Conservation (phyloP, 495 filamentous ascomycete species). For the Aspergillus olivimuriae region DNA sequence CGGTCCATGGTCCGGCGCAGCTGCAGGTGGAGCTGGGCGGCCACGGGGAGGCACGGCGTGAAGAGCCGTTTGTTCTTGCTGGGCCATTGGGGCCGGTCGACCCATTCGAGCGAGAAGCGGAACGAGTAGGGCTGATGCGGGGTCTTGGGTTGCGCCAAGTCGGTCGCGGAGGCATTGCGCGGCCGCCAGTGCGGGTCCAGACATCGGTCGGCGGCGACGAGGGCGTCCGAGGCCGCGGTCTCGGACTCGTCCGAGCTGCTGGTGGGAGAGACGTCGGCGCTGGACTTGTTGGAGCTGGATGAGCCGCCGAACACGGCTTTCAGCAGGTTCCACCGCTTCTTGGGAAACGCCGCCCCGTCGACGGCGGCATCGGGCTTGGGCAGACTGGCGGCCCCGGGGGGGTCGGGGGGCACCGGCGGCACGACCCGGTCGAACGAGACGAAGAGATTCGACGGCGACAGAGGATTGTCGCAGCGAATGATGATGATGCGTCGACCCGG, state of each 20-base stretch:
- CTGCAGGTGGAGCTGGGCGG: constrained; percentile 48
- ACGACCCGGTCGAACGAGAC: constrained; percentile 61
- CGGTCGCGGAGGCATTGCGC: constrained; percentile 16
- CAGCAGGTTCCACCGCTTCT: constrained; percentile 64
- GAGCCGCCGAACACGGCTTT: constrained; percentile 55
- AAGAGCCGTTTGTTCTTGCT: constrained; percentile 56
- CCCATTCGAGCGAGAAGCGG: constrained; percentile 75
- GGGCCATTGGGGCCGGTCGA: constrained; percentile 48
- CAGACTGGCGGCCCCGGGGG: constrained; percentile 31
- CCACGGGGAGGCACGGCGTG: constrained; percentile 69
- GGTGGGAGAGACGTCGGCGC: constrained; percentile 22
- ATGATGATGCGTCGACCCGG: constrained; percentile 90
- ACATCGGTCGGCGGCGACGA: constrained; percentile 20
- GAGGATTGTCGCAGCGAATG: constrained; percentile 73
- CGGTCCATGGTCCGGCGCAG: constrained; percentile 23
- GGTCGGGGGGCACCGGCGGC: constrained; percentile 32
- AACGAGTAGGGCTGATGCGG: constrained; percentile 61
- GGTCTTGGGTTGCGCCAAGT: constrained; percentile 28
- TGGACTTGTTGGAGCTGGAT: constrained; percentile 20
- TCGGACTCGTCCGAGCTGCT: constrained; percentile 39
- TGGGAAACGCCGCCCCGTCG: constrained; percentile 29
- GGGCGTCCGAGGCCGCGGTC: constrained; percentile 20
- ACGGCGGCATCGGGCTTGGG: constrained; percentile 22
- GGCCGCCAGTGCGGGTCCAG: constrained; percentile 23
- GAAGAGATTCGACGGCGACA: constrained; percentile 51